phyloP scores from a whole-genome alignment of 257 asterid genomes.

The Solanum clarkiae region DNA sequence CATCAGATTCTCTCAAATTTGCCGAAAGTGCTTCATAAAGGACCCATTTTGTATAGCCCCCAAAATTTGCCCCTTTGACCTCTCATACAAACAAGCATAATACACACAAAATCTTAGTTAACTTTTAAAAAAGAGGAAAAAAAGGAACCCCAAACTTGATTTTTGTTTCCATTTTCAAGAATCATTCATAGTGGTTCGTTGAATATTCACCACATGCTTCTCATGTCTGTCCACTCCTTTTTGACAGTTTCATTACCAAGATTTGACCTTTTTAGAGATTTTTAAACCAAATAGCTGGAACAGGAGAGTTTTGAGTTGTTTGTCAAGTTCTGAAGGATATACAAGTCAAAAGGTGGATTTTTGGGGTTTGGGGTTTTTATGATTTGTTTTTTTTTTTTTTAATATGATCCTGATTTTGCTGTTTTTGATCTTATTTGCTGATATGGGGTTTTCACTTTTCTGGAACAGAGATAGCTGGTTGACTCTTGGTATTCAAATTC shows the following conservation, averaged over 20 bases:
- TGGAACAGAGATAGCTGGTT: neutral
- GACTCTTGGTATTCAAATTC: neutral
- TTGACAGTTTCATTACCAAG: neutral
- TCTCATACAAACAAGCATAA: neutral
- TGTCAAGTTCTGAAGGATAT: neutral
- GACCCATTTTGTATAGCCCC: neutral
- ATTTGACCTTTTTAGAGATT: neutral
- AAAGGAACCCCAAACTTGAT: neutral
- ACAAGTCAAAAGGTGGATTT: neutral
- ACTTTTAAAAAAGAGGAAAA: neutral
- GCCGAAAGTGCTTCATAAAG: neutral
- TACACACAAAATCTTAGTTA: neutral
- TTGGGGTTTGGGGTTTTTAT: neutral
- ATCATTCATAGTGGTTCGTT: neutral
- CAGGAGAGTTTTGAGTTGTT: neutral
- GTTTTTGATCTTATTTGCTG: constrained; percentile 3
- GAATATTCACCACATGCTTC: neutral
- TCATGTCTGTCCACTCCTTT: neutral
- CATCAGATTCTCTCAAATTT: neutral
- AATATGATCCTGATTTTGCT: neutral
- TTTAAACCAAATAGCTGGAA: neutral
- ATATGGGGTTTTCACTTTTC: constrained; percentile 18
- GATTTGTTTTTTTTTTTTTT: neutral
- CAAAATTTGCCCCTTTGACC: neutral
- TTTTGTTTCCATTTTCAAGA: neutral